phyloP scores from a whole-genome alignment of 768 basidiomycete species.

The Naganishia vishniacii region DNA sequence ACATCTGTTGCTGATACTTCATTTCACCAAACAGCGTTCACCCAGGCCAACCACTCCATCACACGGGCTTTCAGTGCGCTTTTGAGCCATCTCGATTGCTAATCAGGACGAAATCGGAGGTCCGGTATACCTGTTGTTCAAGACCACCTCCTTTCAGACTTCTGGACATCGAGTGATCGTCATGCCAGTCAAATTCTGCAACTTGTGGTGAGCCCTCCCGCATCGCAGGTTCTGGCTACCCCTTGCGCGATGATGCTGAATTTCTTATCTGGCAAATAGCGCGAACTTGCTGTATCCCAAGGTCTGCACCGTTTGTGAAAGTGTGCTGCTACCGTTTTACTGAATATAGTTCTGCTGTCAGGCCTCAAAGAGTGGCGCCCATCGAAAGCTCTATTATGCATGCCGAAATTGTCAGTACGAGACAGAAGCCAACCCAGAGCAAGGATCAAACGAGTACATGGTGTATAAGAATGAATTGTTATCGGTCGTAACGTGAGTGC shows the following conservation, averaged over 20 bases:
- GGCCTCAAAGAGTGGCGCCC: neutral
- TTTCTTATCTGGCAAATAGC: neutral
- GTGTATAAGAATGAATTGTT: constrained; percentile 91
- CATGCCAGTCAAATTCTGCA: constrained; percentile 28
- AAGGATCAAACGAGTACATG: constrained; percentile 20
- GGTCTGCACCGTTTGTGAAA: neutral
- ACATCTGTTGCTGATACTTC: no score
- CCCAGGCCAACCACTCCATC: no score
- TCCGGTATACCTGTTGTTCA: no score
- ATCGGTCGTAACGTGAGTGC: constrained; percentile 77
- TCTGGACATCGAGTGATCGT: no score
- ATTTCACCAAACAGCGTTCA: no score
- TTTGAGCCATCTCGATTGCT: no score
- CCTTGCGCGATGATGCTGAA: neutral
- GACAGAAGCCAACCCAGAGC: constrained; percentile 12
- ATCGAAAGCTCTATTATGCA: constrained; percentile 21
- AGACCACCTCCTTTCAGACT: no score
- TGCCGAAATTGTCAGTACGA: constrained; percentile 26
- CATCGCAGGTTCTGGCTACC: neutral
- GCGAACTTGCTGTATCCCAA: constrained; percentile 23
- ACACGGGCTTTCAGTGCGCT: no score
- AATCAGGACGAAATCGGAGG: no score
- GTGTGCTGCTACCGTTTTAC: neutral
- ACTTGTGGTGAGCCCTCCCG: constrained; percentile 9
- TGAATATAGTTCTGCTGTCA: neutral